phyloP scores from a whole-genome alignment of 106 monocot genomes.

The Acorus gramineus region DNA sequence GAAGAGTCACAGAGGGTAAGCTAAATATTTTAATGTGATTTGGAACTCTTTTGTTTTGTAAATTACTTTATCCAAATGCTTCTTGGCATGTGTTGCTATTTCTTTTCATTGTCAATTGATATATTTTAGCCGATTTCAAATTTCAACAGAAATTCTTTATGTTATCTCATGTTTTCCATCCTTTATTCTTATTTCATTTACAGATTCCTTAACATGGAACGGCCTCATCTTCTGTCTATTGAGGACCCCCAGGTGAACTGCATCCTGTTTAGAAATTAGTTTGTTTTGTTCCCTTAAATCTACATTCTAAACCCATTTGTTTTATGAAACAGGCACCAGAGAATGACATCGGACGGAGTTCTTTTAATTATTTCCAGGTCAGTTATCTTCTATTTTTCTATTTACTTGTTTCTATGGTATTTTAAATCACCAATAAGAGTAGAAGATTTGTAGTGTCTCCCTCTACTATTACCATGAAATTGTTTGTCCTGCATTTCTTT shows the following conservation, averaged over 20 bases:
- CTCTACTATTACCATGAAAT: too few species aligned
- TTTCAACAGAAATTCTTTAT: not conserved
- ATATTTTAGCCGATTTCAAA: not conserved
- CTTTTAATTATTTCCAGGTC: slow-evolving; percentile 74
- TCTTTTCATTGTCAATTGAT: not conserved
- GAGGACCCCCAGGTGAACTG: slow-evolving; percentile 77
- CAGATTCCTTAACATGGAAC: slow-evolving; percentile 63
- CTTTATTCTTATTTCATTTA: not conserved
- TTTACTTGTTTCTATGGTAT: not conserved
- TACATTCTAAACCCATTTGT: not conserved
- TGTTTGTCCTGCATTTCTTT: too few species aligned
- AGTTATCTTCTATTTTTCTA: not conserved
- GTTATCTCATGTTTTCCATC: slow-evolving; percentile 1
- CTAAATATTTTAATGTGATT: slow-evolving; percentile 2
- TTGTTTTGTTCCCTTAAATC: not conserved
- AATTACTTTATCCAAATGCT: slow-evolving; percentile 1
- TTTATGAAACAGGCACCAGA: slow-evolving; percentile 34
- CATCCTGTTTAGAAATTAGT: slow-evolving; percentile 5
- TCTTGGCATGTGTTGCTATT: not conserved
- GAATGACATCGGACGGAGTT: slow-evolving; percentile 81
- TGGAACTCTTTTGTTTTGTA: not conserved
- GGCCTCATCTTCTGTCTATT: slow-evolving; percentile 62
- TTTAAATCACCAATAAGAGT: too few species aligned
- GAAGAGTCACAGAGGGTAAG: slow-evolving; percentile 67
- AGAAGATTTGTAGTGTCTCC: too few species aligned